phyloP scores from a whole-genome alignment of 2,329 filamentous ascomycete species.

The Talaromyces funiculosus region DNA sequence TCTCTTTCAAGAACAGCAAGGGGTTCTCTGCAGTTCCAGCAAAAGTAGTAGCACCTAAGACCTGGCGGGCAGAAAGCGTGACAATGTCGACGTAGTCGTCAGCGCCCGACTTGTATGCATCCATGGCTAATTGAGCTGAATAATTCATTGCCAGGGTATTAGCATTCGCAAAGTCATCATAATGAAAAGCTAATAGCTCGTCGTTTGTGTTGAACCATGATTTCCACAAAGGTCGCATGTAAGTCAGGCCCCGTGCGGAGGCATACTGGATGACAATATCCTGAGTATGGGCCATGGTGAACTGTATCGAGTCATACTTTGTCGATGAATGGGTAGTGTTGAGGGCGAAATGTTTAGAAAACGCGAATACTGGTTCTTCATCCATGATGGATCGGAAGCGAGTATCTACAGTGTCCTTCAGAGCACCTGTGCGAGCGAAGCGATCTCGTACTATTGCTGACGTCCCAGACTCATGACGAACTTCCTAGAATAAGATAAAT shows the following conservation, averaged over 20 bases:
- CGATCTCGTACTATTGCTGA: slow-evolving; percentile 59
- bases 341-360: slow-evolving; percentile 60
- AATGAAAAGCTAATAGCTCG: slow-evolving; percentile 68
- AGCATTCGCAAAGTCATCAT: slow-evolving; percentile 64
- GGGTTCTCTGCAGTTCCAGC: slow-evolving; percentile 65
- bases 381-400: slow-evolving; percentile 66
- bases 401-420: slow-evolving; percentile 63
- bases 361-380: slow-evolving; percentile 76
- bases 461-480: slow-evolving; percentile 64
- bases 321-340: slow-evolving; percentile 26
- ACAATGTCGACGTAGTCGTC: slow-evolving; percentile 72
- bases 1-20: slow-evolving; percentile 77
- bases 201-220: slow-evolving; percentile 63
- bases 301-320: slow-evolving; percentile 56
- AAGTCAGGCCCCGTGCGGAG: slow-evolving; percentile 66
- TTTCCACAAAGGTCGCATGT: slow-evolving; percentile 74
- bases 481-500: slow-evolving; percentile 37
- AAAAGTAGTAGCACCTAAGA: slow-evolving; percentile 71
- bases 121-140: slow-evolving; percentile 61
- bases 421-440: slow-evolving; percentile 62
- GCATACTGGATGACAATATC: slow-evolving; percentile 76
- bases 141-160: slow-evolving; percentile 64
- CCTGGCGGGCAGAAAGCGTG: slow-evolving; percentile 71
- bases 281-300: slow-evolving; percentile 72
- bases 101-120: slow-evolving; percentile 69